Base-by-base conservation (phyloP, 1,284 basidiomycete species). In the Rhodotorula sp. region DNA sequence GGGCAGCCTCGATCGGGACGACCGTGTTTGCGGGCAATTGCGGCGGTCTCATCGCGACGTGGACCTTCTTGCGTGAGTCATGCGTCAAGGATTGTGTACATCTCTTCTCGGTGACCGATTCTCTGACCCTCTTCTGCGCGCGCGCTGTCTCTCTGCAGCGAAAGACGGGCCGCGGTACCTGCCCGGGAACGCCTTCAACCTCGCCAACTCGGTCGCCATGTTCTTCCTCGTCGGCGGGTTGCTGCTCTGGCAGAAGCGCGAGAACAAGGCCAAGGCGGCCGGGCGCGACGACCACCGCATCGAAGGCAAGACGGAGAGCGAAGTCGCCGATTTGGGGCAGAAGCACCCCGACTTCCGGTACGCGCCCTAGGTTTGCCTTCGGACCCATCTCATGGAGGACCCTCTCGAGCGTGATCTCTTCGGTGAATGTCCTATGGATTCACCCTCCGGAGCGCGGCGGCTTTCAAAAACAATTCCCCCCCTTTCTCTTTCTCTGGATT, bases 11-110 rank as follows among this genome's bases (percentile, higher is more conserved):
- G 6, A 79, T 81, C 46, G 80, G 78, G 0, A 69, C 73, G 16
- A 77, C 73, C n/a, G 79, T 81, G 20, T 71, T 79, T 62, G 62
- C 74, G 7, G 80, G 80, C 47, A 81, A 81, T 68, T 34, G 77
- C 18, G 80, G 80, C 4, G 80, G 80, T 3, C 59, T 81, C 3
- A 75, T 80, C 43, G 70, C 75, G 0, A 77, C 76, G 15, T 81
- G 80, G 80, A 76, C 61, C 12, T 54, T 63, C 51, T 43, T 63
- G 21, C 62, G 66, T 67, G 34, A n/a, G 34, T 34, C 7, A 34
- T 34, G 34, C 34, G 34, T 34, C 34, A 34, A 34, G 34, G 34
- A 34, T 34, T 34, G 34, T 34, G 34, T 34, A 34, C 34, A 34
- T 6, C 34, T 34, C 34, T 34, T 34, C 34, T 34, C 34, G 34